A percentile compares a stretch with the other conserved stretches of the same genome.
phyloP scores from a whole-genome alignment of 495 filamentous ascomycete genomes.

The Hypoxylon fragiforme region DNA sequence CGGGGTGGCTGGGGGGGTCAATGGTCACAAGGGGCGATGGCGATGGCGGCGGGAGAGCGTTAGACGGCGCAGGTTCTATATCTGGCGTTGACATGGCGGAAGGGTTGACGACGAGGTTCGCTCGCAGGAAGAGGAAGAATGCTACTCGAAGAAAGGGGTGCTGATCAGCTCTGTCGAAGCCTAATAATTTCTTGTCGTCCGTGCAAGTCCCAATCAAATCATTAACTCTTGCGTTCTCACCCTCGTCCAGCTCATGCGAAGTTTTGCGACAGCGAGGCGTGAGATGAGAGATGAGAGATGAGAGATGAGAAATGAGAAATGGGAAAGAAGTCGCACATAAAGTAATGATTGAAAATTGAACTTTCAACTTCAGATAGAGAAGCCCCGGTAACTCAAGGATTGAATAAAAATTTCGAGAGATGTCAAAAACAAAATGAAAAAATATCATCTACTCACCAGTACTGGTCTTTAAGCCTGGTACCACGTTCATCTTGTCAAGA shows the following conservation, averaged over 20 bases:
- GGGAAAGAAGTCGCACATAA: conserved; percentile 15
- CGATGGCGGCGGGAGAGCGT: conserved; percentile 33
- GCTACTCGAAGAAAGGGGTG: conserved; percentile 38
- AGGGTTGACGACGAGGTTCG: conserved; percentile 57
- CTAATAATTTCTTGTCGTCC: conserved; percentile 4
- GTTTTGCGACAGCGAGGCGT: conserved; percentile 4
- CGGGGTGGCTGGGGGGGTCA: conserved; percentile 26
- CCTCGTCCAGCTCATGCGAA: conserved; percentile 7
- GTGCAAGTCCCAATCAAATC: conserved; percentile 6
- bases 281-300: conserved; percentile 20
- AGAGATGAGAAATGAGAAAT: conserved; percentile 20
- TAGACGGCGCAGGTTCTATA: conserved; percentile 43
- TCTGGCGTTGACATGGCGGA: conserved; percentile 50
- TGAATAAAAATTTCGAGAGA: conserved; percentile 1
- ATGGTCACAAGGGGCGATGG: conserved; percentile 36
- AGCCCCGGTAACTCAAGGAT: too few relatives aligned
- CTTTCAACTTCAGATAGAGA: conserved; percentile 23
- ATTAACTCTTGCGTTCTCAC: conserved; percentile 4
- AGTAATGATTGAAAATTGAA: conserved; percentile 16
- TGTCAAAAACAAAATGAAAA: conserved; percentile 13
- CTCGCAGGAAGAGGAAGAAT: conserved; percentile 60
- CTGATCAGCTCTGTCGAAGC: conserved; percentile 24
- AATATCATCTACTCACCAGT: conserved; percentile 45
- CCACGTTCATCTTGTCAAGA: conserved; percentile 51
- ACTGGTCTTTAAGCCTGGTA: conserved; percentile 55